A percentile compares a stretch with the other conserved stretches of the same genome.
Evolutionary conservation across 2,329 filamentous ascomycete species (phyloP).

Genomic region (Epichloe brachyelytri): DNA sequence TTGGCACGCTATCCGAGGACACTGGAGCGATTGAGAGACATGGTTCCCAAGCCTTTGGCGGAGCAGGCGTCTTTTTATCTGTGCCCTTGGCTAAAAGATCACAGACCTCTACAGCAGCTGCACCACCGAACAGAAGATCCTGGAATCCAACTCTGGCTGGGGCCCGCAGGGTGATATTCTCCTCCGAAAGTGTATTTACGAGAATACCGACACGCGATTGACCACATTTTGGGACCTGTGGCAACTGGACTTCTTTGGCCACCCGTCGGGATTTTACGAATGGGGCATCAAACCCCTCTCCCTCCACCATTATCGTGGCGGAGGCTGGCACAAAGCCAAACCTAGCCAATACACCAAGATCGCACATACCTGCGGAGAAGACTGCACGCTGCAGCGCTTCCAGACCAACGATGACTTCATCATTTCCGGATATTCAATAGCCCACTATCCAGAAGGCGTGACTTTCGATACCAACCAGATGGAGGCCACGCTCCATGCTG

Average conservation of each 20-base stretch:
- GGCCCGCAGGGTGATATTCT: slow-evolving; percentile 48
- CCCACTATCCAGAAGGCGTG: slow-evolving; percentile 40
- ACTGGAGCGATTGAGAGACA: slow-evolving; percentile 45
- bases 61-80: slow-evolving; percentile 50
- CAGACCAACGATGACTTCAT: slow-evolving; percentile 39
- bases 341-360: slow-evolving; percentile 45
- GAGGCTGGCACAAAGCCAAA: slow-evolving; percentile 40
- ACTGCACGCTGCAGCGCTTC: slow-evolving; percentile 47
- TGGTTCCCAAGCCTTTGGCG: slow-evolving; percentile 51
- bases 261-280: slow-evolving; percentile 53
- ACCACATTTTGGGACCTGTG: slow-evolving; percentile 44
- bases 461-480: slow-evolving; percentile 36
- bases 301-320: slow-evolving; percentile 52
- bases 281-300: slow-evolving; percentile 46
- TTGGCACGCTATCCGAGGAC: slow-evolving; percentile 50
- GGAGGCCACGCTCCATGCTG: slow-evolving; percentile 39
- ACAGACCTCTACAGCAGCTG: slow-evolving; percentile 32
- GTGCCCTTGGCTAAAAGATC: slow-evolving; percentile 34
- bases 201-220: slow-evolving; percentile 45
- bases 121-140: slow-evolving; percentile 36
- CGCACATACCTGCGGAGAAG: slow-evolving; percentile 45
- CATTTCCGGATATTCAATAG: slow-evolving; percentile 47
- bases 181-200: slow-evolving; percentile 50
- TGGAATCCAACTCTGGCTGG: slow-evolving; percentile 44
- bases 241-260: slow-evolving; percentile 47